Evolutionary conservation across 257 asterid species (phyloP).

Genomic region (Solanum sejunctum): DNA sequence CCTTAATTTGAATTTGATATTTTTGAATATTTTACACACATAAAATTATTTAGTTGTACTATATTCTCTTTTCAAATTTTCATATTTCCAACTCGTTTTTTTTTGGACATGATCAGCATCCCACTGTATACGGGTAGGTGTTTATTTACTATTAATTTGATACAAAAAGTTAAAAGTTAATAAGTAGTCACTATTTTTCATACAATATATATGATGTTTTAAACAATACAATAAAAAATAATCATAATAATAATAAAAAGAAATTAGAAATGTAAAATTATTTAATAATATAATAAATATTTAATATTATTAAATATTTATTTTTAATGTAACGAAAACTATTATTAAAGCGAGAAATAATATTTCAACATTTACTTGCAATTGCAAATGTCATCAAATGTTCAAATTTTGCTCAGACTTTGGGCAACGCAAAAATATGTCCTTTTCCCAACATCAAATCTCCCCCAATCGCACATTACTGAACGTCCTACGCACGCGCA

Average conservation of each 20-base stretch:
- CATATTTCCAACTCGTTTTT: background rate
- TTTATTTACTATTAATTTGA: no score
- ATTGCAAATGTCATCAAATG: background rate
- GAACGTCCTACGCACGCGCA: background rate
- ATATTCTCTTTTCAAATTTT: background rate
- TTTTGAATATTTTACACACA: background rate
- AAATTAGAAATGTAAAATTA: no score
- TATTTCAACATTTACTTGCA: background rate
- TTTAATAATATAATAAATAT: no score
- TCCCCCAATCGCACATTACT: background rate
- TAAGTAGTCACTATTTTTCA: no score
- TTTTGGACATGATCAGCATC: background rate
- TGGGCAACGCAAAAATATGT: constrained; percentile 46
- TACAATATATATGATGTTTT: no score
- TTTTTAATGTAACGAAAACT: no score
- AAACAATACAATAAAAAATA: no score
- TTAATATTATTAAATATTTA: no score
- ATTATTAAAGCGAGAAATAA: no score
- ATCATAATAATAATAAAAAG: no score
- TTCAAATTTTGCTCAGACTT: constrained; percentile 17
- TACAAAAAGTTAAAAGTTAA: no score
- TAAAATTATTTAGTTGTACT: background rate
- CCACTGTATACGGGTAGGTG: background rate
- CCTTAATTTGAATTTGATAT: background rate
- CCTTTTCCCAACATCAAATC: constrained; percentile 17